Conservation (phyloP, 2,329 filamentous ascomycete genomes). For the Exophiala bonariae region DNA sequence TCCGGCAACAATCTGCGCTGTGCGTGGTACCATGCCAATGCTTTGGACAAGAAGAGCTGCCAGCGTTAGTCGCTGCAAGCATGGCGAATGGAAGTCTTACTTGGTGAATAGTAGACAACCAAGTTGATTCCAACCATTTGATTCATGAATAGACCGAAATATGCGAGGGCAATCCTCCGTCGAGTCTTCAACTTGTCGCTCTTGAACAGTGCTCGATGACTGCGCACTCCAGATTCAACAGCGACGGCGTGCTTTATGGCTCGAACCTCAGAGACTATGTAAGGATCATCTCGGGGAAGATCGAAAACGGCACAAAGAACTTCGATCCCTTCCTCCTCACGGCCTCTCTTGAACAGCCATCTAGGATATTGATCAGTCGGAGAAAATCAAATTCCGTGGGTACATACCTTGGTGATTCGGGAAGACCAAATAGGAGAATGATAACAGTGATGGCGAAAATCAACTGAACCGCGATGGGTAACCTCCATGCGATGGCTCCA, state of each 20-base stretch:
- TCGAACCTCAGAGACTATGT: constrained; percentile 30
- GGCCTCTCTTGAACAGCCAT: constrained; percentile 20
- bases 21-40: constrained; percentile 45
- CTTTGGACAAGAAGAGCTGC: constrained; percentile 39
- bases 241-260: constrained; percentile 30
- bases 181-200: constrained; percentile 40
- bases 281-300: constrained; percentile 31
- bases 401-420: constrained; percentile 44
- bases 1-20: constrained; percentile 49
- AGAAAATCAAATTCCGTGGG: background rate
- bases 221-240: constrained; percentile 40
- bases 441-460: constrained; percentile 33
- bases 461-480: constrained; percentile 35
- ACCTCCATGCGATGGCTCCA: constrained; percentile 32
- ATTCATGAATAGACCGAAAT: constrained; percentile 46
- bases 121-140: constrained; percentile 49
- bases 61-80: too few relatives aligned
- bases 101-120: constrained; percentile 36
- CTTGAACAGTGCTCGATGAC: constrained; percentile 35
- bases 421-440: constrained; percentile 38
- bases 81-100: constrained; percentile 31
- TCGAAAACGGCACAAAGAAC: constrained; percentile 38
- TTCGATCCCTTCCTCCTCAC: constrained; percentile 26
- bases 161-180: constrained; percentile 48
- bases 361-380: background rate